phyloP scores from a whole-genome alignment of 352 stramenopile species.

The Phytophthora chlamydospora region DNA sequence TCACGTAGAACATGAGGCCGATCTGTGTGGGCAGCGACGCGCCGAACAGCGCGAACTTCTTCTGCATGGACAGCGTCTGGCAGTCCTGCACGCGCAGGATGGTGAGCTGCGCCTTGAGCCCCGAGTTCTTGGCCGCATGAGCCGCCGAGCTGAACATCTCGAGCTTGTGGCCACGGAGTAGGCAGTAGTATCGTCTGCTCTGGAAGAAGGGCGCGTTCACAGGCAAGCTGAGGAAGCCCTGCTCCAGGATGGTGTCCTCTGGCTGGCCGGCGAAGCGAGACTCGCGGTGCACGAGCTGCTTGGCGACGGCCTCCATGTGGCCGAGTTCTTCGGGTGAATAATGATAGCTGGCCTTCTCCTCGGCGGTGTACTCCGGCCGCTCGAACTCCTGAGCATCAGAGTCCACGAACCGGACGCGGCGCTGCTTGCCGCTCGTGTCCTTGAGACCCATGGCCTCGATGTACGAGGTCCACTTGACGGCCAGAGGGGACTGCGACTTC shows the following conservation, averaged over 20 bases:
- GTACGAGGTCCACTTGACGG: conserved; percentile 61
- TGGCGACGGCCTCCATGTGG: conserved; percentile 59
- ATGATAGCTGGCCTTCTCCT: conserved; percentile 64
- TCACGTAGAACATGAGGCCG: conserved; percentile 71
- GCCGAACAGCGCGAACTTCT: conserved; percentile 71
- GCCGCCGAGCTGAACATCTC: conserved; percentile 53
- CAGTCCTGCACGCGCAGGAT: conserved; percentile 71
- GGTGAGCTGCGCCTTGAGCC: conserved; percentile 53
- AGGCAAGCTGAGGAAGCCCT: conserved; percentile 65
- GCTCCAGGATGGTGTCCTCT: conserved; percentile 70
- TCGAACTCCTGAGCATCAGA: conserved; percentile 44
- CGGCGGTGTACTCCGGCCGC: conserved; percentile 37
- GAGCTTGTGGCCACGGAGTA: conserved; percentile 56
- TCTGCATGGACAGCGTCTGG: conserved; percentile 54
- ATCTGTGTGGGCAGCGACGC: conserved; percentile 53
- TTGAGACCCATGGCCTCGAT: conserved; percentile 55
- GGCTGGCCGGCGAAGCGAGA: conserved; percentile 54
- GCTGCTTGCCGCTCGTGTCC: conserved; percentile 36
- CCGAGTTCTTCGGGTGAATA: conserved; percentile 62
- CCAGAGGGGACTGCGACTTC: conserved; percentile 50
- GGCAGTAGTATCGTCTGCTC: conserved; percentile 68
- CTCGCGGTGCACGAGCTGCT: conserved; percentile 51
- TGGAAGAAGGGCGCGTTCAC: conserved; percentile 65
- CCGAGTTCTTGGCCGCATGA: conserved; percentile 54
- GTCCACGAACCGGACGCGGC: conserved; percentile 60